Conservation (phyloP, 352 stramenopile genomes). For the Globisporangium apiculatum region DNA sequence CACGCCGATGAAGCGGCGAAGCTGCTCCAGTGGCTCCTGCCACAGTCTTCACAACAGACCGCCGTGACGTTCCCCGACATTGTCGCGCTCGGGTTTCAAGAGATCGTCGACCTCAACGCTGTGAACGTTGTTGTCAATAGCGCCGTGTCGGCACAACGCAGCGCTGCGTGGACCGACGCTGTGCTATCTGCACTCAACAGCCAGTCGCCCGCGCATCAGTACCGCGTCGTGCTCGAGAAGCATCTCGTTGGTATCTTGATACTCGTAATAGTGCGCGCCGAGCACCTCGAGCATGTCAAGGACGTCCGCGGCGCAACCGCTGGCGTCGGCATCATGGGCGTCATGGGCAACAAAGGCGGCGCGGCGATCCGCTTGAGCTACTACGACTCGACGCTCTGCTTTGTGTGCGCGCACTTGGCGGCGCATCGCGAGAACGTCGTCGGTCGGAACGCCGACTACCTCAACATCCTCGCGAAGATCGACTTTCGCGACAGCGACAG, state of each 20-base stretch:
- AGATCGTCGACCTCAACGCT: slow-evolving; percentile 99
- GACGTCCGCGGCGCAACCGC: slow-evolving; percentile 89
- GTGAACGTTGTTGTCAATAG: slow-evolving; percentile 98
- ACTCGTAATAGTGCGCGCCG: slow-evolving; percentile 91
- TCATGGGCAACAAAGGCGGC: slow-evolving; percentile 99
- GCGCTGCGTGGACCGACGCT: slow-evolving; percentile 85
- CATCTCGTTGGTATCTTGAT: slow-evolving; percentile 97
- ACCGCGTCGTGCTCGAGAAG: slow-evolving; percentile 81
- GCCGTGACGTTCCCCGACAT: slow-evolving; percentile 35
- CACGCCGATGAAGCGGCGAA: slow-evolving; percentile 28
- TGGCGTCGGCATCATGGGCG: slow-evolving; percentile 97
- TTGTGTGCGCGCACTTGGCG: slow-evolving; percentile 98
- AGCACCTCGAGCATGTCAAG: slow-evolving; percentile 69
- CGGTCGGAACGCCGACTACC: slow-evolving; percentile 96
- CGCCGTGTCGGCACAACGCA: slow-evolving; percentile 86
- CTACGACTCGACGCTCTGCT: slow-evolving; percentile 98
- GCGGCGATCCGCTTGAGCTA: slow-evolving; percentile 93
- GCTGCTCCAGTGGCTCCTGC: slow-evolving; percentile 59
- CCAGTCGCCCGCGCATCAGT: slow-evolving; percentile 23
- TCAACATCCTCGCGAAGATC: slow-evolving; percentile 96
- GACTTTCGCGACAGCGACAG: slow-evolving; percentile 78
- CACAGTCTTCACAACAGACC: neutral
- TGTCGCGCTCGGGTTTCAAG: slow-evolving; percentile 90
- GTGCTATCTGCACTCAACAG: slow-evolving; percentile 90
- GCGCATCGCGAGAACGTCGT: slow-evolving; percentile 97